Evolutionary conservation across 495 filamentous ascomycete genomes (phyloP).

Genomic region (Aspergillus cavernicola): DNA sequence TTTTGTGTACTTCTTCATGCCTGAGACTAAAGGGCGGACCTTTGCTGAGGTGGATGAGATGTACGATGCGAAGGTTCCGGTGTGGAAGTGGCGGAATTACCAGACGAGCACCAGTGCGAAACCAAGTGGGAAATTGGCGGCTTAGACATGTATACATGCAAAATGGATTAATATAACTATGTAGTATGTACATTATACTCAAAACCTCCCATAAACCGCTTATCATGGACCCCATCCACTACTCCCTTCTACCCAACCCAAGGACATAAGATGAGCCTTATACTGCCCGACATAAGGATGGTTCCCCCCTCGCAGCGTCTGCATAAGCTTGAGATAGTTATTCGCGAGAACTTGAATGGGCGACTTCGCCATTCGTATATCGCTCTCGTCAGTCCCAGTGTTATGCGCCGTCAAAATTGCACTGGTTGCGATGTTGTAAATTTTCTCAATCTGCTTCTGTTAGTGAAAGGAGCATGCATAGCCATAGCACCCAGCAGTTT

Average conservation of each 20-base stretch:
- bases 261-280: constrained; percentile 8
- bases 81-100: constrained; percentile 37
- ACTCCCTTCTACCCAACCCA: not conserved
- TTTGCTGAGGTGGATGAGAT: constrained; percentile 54
- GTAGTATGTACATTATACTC: too few relatives aligned
- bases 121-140: not conserved
- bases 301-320: constrained; percentile 37
- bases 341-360: constrained; percentile 25
- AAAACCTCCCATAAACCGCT: too few relatives aligned
- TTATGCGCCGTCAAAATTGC: constrained; percentile 31
- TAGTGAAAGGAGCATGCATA: constrained; percentile 4
- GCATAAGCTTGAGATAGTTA: constrained; percentile 33
- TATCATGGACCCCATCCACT: not conserved
- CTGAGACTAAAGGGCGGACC: constrained; percentile 50
- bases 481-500: too few relatives aligned
- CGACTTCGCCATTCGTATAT: not conserved
- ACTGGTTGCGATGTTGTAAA: constrained; percentile 40
- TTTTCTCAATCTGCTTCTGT: constrained; percentile 34
- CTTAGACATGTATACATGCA: not conserved
- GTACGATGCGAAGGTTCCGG: constrained; percentile 47
- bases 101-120: constrained; percentile 15
- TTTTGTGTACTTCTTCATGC: constrained; percentile 49
- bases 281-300: constrained; percentile 39
- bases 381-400: constrained; percentile 4
- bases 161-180: too few relatives aligned